A percentile compares a stretch with the other conserved stretches of the same genome.
phyloP scores from a whole-genome alignment of 371 early-diverging fungal species.

The Circinella minor region DNA sequence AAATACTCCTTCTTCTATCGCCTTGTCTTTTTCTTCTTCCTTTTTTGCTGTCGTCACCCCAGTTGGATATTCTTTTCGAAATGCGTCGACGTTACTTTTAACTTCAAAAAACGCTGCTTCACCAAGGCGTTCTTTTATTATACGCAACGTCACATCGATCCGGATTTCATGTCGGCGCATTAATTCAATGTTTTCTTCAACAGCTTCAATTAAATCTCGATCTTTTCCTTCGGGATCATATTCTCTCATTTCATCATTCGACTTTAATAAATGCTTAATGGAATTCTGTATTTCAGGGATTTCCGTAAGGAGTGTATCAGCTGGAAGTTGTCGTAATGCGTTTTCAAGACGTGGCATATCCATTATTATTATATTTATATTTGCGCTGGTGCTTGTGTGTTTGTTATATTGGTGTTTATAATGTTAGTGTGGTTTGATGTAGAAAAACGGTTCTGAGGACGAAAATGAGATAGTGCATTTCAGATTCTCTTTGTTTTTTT shows the following conservation, averaged over 20 bases:
- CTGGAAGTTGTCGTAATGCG: slow-evolving; percentile 41
- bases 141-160: slow-evolving; percentile 36
- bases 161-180: slow-evolving; percentile 42
- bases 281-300: slow-evolving; percentile 47
- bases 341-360: slow-evolving; percentile 27
- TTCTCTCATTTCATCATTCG: slow-evolving; percentile 46
- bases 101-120: slow-evolving; percentile 50
- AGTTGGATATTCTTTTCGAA: slow-evolving; percentile 28
- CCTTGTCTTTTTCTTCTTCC: not conserved
- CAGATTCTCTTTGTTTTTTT: too few species aligned
- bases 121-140: slow-evolving; percentile 44
- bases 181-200: slow-evolving; percentile 41
- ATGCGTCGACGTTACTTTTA: slow-evolving; percentile 38
- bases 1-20: slow-evolving; percentile 26
- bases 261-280: slow-evolving; percentile 39
- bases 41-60: not conserved
- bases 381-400: too few species aligned
- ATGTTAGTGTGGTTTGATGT: too few species aligned
- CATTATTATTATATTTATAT: slow-evolving; percentile 21
- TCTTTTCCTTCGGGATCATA: slow-evolving; percentile 38
- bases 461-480: too few species aligned
- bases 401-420: too few species aligned
- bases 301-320: slow-evolving; percentile 41
- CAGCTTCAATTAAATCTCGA: slow-evolving; percentile 36
- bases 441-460: too few species aligned